These are phyloP conservation scores for Lignosus rhinocerotis DNA, from an alignment of 1,284 basidiomycete genomes.

Conservation along the genomic window DNA sequence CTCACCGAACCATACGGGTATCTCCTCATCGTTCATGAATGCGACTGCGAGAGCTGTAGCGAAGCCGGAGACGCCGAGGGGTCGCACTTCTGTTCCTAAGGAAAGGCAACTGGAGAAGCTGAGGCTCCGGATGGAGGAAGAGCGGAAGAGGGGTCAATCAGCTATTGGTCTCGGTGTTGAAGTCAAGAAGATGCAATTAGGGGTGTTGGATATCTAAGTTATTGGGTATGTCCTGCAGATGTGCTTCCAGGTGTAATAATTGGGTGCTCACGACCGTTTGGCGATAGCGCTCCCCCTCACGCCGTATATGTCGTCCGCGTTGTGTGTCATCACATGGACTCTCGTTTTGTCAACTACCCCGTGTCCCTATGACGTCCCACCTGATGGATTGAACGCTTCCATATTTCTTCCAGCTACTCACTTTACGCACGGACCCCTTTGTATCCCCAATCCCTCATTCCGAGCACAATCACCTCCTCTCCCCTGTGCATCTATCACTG, in stretches of 20 bases:
- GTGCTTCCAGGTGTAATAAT: neutral
- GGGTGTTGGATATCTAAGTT: slow-evolving; percentile 25
- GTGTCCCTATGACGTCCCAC: slow-evolving; percentile 14
- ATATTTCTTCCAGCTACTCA: neutral
- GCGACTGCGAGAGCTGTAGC: slow-evolving; percentile 11
- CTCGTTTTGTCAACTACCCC: slow-evolving; percentile 18
- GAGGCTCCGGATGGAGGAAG: slow-evolving; percentile 48
- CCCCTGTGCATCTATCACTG: slow-evolving; percentile 14
- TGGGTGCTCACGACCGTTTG: neutral
- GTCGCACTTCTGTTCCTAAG: slow-evolving; percentile 53
- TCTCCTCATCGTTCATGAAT: slow-evolving; percentile 24
- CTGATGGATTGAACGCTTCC: slow-evolving; percentile 15
- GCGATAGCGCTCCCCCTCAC: slow-evolving; percentile 10
- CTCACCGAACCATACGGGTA: slow-evolving; percentile 8
- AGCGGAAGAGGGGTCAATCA: slow-evolving; percentile 31
- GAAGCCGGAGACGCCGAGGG: slow-evolving; percentile 21
- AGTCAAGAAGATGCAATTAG: slow-evolving; percentile 13
- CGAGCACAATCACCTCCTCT: neutral
- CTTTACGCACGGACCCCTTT: slow-evolving; percentile 15
- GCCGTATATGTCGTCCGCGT: slow-evolving; percentile 18
- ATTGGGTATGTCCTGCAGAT: slow-evolving; percentile 17
- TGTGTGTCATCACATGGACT: slow-evolving; percentile 17
- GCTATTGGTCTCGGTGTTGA: slow-evolving; percentile 16
- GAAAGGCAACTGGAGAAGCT: slow-evolving; percentile 65
- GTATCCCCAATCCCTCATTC: slow-evolving; percentile 9